Base-by-base conservation (phyloP, 768 basidiomycete species). In the Naganishia vaughanmartiniae region DNA sequence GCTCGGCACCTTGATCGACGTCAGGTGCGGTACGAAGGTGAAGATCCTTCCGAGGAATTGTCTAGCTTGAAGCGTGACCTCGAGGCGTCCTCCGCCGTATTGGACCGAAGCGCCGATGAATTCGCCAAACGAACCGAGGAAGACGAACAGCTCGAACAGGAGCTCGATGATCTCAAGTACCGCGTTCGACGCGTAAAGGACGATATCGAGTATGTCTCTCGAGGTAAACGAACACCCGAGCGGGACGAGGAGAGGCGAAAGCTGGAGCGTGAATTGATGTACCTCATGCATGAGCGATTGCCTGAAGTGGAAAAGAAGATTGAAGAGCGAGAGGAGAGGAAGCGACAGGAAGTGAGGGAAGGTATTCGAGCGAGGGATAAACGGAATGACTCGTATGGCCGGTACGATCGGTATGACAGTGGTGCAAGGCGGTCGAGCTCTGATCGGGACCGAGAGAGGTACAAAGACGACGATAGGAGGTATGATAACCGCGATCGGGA, bases 231-330 rank as follows among this genome's bases (percentile, higher is more conserved):
- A 70, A 86, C 87, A 3, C 78, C 83, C 12, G 85, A 86, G 21
- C 90, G 90, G 81, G 93, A 96, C 67, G 90, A 93, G 73, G 93
- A 98, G 77, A 84, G 89, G 67, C 83, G 95, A 26, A 86, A 88
- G 74, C 84, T 96, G 33, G 96, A 99, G 82, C 85, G 95, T 53
- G 93, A 98, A 75, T 83, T 97, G 24, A 80, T 95, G 68, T 84
- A 85, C 55, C 83, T 99, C 65, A 87, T 91, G 88, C 93, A 98
- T 76, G 92, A 95, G 77, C 86, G 89, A 55, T 84, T 99, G 5
- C 96, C 96, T 0, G 91, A 92, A 67, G 86, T 99, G 9, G 93
- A 98, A 81, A 85, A 88, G 73, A 88, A 87, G 79, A 87, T 96
- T 58, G 87, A 91, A 76, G 88, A 87, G 17, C 82, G 90, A 54